Evolutionary conservation across 345 rosid genomes (phyloP).

Genomic region (Brassica incana): DNA sequence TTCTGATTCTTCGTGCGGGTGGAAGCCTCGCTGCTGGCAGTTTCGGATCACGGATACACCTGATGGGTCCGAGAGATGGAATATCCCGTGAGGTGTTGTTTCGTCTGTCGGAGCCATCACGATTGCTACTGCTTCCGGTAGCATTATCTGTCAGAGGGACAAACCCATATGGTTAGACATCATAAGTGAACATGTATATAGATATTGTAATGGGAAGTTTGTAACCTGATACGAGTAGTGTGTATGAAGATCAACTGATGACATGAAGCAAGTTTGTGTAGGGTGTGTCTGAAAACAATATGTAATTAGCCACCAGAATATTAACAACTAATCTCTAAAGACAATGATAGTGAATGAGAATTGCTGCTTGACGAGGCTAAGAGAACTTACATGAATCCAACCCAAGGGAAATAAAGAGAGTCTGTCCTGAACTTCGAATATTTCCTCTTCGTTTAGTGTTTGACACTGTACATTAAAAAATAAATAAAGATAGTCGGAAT

Average conservation of each 20-base stretch:
- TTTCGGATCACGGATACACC: constrained; percentile 84
- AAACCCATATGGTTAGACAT: not conserved
- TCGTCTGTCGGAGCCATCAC: constrained; percentile 96
- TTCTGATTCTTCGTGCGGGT: constrained; percentile 84
- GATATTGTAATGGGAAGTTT: not conserved
- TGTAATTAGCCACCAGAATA: constrained; percentile 30
- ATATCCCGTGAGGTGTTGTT: constrained; percentile 89
- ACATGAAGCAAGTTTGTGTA: constrained; percentile 95
- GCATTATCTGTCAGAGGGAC: constrained; percentile 54
- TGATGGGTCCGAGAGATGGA: constrained; percentile 89
- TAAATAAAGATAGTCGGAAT: not conserved
- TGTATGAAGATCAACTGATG: constrained; percentile 97
- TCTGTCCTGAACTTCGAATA: constrained; percentile 89
- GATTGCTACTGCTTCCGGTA: constrained; percentile 91
- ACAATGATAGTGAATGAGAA: constrained; percentile 2
- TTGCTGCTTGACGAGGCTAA: not conserved
- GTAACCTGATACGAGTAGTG: constrained; percentile 97
- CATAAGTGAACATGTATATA: not conserved
- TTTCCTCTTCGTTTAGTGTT: constrained; percentile 91
- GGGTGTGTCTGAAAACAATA: constrained; percentile 84
- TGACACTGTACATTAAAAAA: constrained; percentile 59
- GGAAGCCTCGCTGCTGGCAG: constrained; percentile 95
- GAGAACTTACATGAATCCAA: constrained; percentile 89
- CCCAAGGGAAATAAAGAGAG: constrained; percentile 88
- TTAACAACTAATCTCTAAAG: not conserved